phyloP scores from a whole-genome alignment of 805 yeast species.

The Yamadazyma sp. region DNA sequence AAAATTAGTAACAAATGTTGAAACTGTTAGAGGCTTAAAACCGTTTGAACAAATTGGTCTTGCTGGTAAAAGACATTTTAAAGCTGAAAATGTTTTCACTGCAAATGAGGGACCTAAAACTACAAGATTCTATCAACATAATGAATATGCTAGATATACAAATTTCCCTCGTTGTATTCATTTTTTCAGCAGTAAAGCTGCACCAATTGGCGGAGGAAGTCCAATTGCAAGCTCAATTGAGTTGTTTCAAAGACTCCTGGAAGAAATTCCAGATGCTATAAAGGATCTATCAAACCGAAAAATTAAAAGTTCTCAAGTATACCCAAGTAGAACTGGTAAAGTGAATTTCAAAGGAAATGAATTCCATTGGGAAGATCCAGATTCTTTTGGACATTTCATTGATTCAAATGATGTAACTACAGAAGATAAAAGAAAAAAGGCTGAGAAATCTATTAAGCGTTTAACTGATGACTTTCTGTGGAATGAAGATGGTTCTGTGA shows the following conservation, averaged over 20 bases:
- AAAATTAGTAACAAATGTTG: too few relatives aligned
- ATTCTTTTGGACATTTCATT: constrained; percentile 26
- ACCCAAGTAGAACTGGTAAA: not conserved
- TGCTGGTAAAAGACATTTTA: constrained; percentile 1
- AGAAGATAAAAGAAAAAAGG: constrained; percentile 20
- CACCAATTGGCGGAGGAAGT: constrained; percentile 3
- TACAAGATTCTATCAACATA: constrained; percentile 3
- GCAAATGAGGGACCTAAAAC: constrained; percentile 5
- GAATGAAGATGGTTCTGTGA: constrained; percentile 18
- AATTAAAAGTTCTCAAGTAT: constrained; percentile 1
- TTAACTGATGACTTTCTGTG: constrained; percentile 22
- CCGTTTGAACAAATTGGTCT: constrained; percentile 6
- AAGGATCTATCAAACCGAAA: not conserved
- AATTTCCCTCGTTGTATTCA: constrained; percentile 2
- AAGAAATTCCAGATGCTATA: constrained; percentile 1
- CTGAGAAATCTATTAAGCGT: constrained; percentile 17
- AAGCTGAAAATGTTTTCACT: constrained; percentile 4
- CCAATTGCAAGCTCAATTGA: constrained; percentile 3
- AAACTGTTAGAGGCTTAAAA: constrained; percentile 2
- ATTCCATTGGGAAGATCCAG: constrained; percentile 21
- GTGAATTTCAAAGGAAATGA: constrained; percentile 1
- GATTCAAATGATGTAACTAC: constrained; percentile 16
- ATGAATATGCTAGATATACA: constrained; percentile 4
- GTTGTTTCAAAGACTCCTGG: constrained; percentile 1
- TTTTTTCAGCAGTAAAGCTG: constrained; percentile 2